These are phyloP conservation scores for Trichoderma koningiopsis DNA, from an alignment of 2,329 filamentous ascomycete genomes.

Conservation along the genomic window DNA sequence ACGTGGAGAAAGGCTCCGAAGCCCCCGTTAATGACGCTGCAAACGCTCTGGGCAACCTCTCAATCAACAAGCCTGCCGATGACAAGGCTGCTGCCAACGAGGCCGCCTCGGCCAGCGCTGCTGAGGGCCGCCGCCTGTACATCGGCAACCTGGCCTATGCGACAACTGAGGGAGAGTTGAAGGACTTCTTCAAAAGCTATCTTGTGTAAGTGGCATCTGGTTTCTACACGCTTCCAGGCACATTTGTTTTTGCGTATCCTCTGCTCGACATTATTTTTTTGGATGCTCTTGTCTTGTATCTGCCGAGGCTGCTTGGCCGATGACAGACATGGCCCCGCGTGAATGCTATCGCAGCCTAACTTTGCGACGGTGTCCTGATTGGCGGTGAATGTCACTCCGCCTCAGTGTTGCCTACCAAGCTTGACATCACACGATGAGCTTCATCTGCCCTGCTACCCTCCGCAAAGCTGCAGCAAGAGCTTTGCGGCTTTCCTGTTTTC, in stretches of 20 bases:
- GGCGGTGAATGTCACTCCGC: conserved; percentile 25
- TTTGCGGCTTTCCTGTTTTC: neutral
- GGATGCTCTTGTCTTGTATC: neutral
- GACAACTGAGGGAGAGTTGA: conserved; percentile 99
- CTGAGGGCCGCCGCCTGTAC: conserved; percentile 98
- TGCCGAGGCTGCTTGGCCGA: neutral
- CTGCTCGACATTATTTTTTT: neutral
- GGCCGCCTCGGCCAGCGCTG: conserved; percentile 93
- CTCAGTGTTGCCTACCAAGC: neutral
- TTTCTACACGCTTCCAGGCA: conserved; percentile 3
- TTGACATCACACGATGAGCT: conserved; percentile 18
- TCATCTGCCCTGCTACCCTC: neutral
- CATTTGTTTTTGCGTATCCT: neutral
- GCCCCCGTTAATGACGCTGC: conserved; percentile 77
- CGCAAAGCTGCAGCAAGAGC: neutral
- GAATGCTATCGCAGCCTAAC: conserved; percentile 1
- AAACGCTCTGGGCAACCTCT: conserved; percentile 71
- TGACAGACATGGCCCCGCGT: conserved; percentile 7
- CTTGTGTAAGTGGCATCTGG: conserved; percentile 78
- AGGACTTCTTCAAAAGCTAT: conserved; percentile 99
- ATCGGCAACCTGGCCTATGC: conserved; percentile 99
- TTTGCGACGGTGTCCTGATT: conserved; percentile 24
- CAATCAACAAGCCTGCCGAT: conserved; percentile 57
- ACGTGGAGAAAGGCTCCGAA: conserved; percentile 65
- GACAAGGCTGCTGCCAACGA: conserved; percentile 72